Evolutionary conservation across 768 basidiomycete species (phyloP), one percentile per base, ranked within the genome.

Genomic region (Podaxis sp.): DNA sequence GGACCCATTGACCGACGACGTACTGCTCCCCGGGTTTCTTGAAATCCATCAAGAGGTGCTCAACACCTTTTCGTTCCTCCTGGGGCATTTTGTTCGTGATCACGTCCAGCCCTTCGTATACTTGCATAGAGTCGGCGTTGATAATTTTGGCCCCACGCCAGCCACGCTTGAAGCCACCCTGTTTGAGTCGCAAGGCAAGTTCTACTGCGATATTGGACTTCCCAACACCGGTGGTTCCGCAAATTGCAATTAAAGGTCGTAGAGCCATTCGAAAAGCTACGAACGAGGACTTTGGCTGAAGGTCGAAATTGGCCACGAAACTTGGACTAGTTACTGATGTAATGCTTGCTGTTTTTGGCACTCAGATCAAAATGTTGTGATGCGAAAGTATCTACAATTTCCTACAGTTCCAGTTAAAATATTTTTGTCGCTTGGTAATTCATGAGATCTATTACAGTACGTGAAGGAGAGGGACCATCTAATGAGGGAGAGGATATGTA

Each of bases 101-200:
- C 55, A 96, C 79, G 74, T 97, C 91, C 73, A 98, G 83, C 0
- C 96, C 96, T 17, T 80, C 79, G 73, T 98, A 98, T 12, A 94
- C 88, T 74, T 99, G 97, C 96, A 99, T 98, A 12, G 96, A 87
- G 75, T 99, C 97, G 9, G 96, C 93, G 71, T 98, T 98, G 71
- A 99, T 88, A 66, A 98, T 82, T 69, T 87, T 85, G 7, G 87
- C 89, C 12, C 86, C 85, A 13, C 73, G 75, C 82, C 86, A 89
- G 51, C 74, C 76, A 67, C 75, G 73, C 29, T 68, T 72, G 29
- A 66, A 67, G 46, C 68, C 59, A 37, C 65, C 67, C 49, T 79
- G 73, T 11, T 80, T 71, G 24, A 89, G 72, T 62, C 78, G 80
- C 37, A 87, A 80, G 25, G 96, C 96, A 15, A 99, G 83, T 63